A percentile compares a stretch with the other conserved stretches of the same genome.
phyloP scores from a whole-genome alignment of 306 rosid genomes.

The Rosa chinensis region DNA sequence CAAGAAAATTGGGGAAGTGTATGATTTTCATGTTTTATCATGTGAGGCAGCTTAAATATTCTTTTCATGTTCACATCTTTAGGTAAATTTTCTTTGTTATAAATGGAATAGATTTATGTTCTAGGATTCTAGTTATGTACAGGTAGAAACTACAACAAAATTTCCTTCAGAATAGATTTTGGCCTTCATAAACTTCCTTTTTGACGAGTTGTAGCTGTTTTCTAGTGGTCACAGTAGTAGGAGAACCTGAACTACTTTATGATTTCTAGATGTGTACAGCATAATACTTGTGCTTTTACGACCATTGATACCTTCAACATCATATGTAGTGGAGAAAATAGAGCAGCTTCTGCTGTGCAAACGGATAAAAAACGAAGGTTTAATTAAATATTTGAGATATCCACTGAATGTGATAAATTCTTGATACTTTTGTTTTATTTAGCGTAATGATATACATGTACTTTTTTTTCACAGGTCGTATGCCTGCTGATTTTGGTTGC shows the following conservation, averaged over 20 bases:
- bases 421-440: constrained; percentile 4
- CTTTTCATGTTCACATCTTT: not conserved
- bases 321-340: not conserved
- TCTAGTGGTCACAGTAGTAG: not conserved
- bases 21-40: not conserved
- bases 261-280: not conserved
- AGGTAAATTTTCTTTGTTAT: not conserved
- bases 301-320: not conserved
- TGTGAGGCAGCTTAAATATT: not conserved
- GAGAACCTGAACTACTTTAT: not conserved
- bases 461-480: constrained; percentile 49
- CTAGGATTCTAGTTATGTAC: not conserved
- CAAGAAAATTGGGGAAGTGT: not conserved
- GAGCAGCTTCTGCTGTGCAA: not conserved
- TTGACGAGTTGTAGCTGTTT: not conserved
- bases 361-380: not conserved
- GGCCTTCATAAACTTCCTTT: not conserved
- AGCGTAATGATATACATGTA: constrained; percentile 18
- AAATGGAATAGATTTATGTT: not conserved
- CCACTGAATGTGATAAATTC: not conserved
- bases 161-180: too few species aligned
- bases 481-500: constrained; percentile 64
- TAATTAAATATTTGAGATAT: not conserved
- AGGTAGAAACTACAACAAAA: too few species aligned
- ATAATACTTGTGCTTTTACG: not conserved